Base-by-base conservation (phyloP, 148 eudicot genomes). In the Silene latifolia region DNA sequence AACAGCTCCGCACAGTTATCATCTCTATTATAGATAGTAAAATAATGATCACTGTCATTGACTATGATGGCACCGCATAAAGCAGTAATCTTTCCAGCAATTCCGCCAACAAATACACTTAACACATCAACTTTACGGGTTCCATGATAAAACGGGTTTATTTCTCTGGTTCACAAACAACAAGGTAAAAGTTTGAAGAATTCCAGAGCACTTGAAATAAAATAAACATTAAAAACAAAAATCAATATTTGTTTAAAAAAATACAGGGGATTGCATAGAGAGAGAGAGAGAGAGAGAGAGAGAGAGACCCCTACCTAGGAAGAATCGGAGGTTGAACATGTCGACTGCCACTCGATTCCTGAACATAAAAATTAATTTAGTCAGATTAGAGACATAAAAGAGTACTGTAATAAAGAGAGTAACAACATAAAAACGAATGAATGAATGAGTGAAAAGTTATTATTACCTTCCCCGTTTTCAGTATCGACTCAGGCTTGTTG, bases 281-380 rank as follows among this genome's bases (percentile, higher is more conserved):
- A 24, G 15, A 63, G n/a, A n/a, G n/a, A n/a, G n/a, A n/a, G n/a
- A n/a, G n/a, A n/a, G n/a, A n/a, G n/a, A n/a, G n/a, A n/a, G n/a
- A n/a, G n/a, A n/a, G n/a, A n/a, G n/a, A n/a, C n/a, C n/a, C 67
- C 17, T 63, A 63, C 67, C 67, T 63, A 11, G 67, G 67, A 17
- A 63, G 18, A 27, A 19, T 3, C 2, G 67, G 27, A 5, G 35
- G 0, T 63, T 35, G 27, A 27, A 27, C n/a, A n/a, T n/a, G n/a
- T n/a, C n/a, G n/a, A n/a, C n/a, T n/a, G n/a, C n/a, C n/a, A n/a
- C n/a, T n/a, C 29, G 7, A 11, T 27, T 24, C 39, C 67, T 63
- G 17, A 63, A 24, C 67, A 63, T 23, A 25, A n/a, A 62, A 59
- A 23, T 10, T 59, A 4, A 14, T 23, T 5, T 5, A 5, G n/a